phyloP scores from a whole-genome alignment of 2,329 filamentous ascomycete genomes.

The Pezicula carpinea region DNA sequence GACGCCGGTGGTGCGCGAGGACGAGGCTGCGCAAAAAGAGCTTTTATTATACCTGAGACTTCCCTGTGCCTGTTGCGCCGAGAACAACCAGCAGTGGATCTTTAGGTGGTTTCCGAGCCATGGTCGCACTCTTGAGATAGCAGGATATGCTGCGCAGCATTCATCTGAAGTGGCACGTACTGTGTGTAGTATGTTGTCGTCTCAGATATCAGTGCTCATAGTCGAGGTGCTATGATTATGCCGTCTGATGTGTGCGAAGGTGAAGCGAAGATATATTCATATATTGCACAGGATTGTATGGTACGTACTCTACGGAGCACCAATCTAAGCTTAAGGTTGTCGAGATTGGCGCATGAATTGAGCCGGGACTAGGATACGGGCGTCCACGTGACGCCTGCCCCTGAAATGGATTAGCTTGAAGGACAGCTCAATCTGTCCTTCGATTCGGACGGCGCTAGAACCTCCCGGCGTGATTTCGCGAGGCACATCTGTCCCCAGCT shows the following conservation, averaged over 20 bases:
- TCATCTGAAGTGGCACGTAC: not conserved
- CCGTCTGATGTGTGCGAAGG: no score
- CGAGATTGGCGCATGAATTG: not conserved
- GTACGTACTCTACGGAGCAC: not conserved
- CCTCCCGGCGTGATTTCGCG: slow-evolving; percentile 16
- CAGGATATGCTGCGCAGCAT: slow-evolving; percentile 14
- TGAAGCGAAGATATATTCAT: no score
- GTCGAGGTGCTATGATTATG: not conserved
- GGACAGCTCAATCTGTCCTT: no score
- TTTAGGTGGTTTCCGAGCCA: slow-evolving; percentile 32
- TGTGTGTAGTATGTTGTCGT: not conserved
- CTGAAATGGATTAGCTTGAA: no score
- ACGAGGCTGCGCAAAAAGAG: not conserved
- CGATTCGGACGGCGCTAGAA: no score
- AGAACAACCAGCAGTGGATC: slow-evolving; percentile 74
- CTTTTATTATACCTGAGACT: slow-evolving; percentile 67
- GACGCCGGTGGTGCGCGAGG: not conserved
- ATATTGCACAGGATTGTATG: no score
- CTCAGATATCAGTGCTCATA: no score
- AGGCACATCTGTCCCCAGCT: no score
- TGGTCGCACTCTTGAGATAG: slow-evolving; percentile 11
- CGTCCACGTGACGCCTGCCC: no score
- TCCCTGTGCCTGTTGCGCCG: slow-evolving; percentile 89
- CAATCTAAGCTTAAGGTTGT: not conserved
- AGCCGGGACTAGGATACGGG: not conserved